Evolutionary conservation across 805 yeast species (phyloP), one percentile per base, ranked within the genome.

Genomic region (Ogataea pilisensis): DNA sequence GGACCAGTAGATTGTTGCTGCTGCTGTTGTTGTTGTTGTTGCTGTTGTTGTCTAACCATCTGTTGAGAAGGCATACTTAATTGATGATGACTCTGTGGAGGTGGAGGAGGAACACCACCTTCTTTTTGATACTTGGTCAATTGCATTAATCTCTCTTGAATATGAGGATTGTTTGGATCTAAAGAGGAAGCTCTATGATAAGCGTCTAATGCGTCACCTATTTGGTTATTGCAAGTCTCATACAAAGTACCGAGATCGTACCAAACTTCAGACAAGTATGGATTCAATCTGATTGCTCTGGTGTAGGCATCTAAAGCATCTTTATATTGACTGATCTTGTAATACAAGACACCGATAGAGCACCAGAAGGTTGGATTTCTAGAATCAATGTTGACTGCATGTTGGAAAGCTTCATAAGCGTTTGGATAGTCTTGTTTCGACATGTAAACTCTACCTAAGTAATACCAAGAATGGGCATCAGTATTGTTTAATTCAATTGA

Each of bases 291-390:
- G 45, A 93, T 93, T 9, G 99, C 99, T 41, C 98, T 73, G 7
- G 98, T 90, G 67, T 93, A 93, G 13, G 99, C 99, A 62, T 93
- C 98, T 49, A 93, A 71, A 2, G 99, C 99, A 61, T 93, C 99
- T 42, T 96, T 75, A 67, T 87, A 93, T 68, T 93, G 99, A 42
- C 93, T 80, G 45, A 93, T 91, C 66, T 93, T 97, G 65, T 91
- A 93, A 67, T 93, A 93, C 43, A 93, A 73, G 13, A 93, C 99
- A 61, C 99, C 99, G 56, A 85, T 85, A 26, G 90, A 82, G 54
- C 95, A 85, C 99, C 99, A 93, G 70, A 93, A 93, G 1, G 97
- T 93, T 43, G 99, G 98, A 63, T 93, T 93, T 61, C 97, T 77
- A 29, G 95, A 84, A 64, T 93, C 98, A 48, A 96, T 77, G 63